Conservation (phyloP, 768 basidiomycete genomes). For the Leccinum variicolor region DNA sequence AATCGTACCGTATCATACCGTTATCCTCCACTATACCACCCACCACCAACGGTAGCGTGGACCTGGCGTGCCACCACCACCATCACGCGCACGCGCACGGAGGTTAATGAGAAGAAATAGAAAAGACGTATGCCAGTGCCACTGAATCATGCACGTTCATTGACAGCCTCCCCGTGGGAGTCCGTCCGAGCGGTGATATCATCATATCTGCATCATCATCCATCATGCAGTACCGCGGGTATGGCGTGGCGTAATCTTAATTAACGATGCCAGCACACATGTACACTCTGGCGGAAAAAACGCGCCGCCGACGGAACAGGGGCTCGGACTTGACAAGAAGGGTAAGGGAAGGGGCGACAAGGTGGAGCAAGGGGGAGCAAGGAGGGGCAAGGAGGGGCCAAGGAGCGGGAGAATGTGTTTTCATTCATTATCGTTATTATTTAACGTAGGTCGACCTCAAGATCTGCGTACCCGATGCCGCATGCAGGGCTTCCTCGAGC, state of each 20-base stretch:
- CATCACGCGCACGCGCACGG: background rate
- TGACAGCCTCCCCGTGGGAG: background rate
- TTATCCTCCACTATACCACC: background rate
- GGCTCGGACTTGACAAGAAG: background rate
- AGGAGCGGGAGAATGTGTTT: background rate
- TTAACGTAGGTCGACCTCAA: background rate
- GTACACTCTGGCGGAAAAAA: background rate
- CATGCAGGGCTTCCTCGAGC: slow-evolving; percentile 6
- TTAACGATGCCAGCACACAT: background rate
- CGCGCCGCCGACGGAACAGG: background rate
- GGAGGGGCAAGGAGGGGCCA: background rate
- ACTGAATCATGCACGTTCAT: background rate
- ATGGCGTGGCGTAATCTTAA: background rate
- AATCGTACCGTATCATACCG: background rate
- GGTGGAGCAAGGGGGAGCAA: background rate
- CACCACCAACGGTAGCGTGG: background rate
- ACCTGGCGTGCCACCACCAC: background rate
- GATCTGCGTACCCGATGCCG: slow-evolving; percentile 1
- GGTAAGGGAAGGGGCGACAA: background rate
- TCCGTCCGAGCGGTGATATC: background rate
- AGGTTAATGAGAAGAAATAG: background rate
- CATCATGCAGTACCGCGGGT: background rate
- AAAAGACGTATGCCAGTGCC: background rate
- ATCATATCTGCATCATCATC: background rate
- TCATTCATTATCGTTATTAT: background rate